Base-by-base conservation (phyloP, 2,329 filamentous ascomycete genomes). In the Exutisphaerella laricina region DNA sequence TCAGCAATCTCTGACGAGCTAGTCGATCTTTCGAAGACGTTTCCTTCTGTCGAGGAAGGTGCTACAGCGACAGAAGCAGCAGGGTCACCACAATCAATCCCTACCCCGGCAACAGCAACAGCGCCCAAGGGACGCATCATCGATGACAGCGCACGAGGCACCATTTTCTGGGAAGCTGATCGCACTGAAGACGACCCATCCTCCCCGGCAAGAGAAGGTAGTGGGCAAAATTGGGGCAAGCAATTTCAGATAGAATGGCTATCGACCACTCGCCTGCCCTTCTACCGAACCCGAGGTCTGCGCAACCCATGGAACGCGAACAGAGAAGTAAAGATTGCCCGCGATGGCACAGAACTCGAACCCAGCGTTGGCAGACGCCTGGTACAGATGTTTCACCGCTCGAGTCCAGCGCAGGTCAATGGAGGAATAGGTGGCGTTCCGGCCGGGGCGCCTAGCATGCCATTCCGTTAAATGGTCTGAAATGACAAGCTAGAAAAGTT, bases 291-390 rank as follows among this genome's bases (percentile, higher is more conserved):
- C 0, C 73, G 88, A 50, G 89, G 90, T 0, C 67, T 97, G 42
- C 78, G 89, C 23, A 97, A 97, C 61, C 85, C 88, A 0, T 95
- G 88, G 87, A 97, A 97, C 63, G 85, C 87, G 4, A 95, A 96
- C 59, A 74, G 90, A 39, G 90, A 97, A 61, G 86, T 97, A 49
- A 97, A 97, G 66, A 95, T 97, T 60, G 90, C 90, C 17, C 77
- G 90, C 57, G 90, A 97, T 58, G 90, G 90, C 2, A 97, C 90
- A 0, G 90, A 97, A 64, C 71, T 97, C 40, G 90, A 97, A 65
- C 85, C 89, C 20, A 78, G 73, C 21, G 78, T 94, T 31, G 90
- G 89, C 4, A 79, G 80, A 56, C 79, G 79, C 56, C 69, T 97
- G 41, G 73, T 94, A 49, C 80, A 81, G 32, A 75, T 96, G 57